These are phyloP conservation scores for Leccinum pseudoinsigne DNA, from an alignment of 1,284 basidiomycete genomes.

Conservation along the genomic window DNA sequence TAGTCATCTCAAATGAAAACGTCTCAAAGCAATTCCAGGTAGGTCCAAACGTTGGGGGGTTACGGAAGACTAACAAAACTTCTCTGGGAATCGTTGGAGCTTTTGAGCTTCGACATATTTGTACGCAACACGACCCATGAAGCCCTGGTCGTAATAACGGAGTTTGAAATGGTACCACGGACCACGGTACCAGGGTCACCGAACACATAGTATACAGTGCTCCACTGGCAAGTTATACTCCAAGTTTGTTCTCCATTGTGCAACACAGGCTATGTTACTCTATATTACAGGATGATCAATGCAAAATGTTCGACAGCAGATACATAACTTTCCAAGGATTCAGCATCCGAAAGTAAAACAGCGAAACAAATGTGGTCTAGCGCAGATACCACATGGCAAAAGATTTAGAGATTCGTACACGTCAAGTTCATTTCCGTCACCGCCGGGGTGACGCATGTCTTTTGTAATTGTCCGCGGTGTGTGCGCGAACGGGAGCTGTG, in stretches of 20 bases:
- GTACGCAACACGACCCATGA: constrained; percentile 12
- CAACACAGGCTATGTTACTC: constrained; percentile 1
- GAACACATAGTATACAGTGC: too few species aligned
- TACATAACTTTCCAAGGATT: constrained; percentile 6
- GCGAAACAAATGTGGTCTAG: constrained; percentile 11
- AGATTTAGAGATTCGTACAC: constrained; percentile 1
- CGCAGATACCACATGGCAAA: constrained; percentile 7
- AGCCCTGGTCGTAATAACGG: constrained; percentile 7
- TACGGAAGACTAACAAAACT: constrained; percentile 3
- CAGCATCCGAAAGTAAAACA: constrained; percentile 6
- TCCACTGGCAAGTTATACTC: not conserved
- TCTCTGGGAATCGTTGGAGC: constrained; percentile 21
- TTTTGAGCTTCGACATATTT: constrained; percentile 18
- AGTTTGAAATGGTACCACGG: constrained; percentile 12
- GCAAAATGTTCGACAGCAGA: constrained; percentile 10
- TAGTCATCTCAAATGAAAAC: constrained; percentile 43
- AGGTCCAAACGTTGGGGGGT: constrained; percentile 18
- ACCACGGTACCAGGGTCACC: too few species aligned
- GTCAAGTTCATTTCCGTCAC: constrained; percentile 31
- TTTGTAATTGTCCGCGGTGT: constrained; percentile 39
- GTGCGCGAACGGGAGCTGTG: constrained; percentile 36
- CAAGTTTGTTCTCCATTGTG: not conserved
- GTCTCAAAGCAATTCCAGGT: constrained; percentile 6
- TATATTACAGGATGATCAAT: constrained; percentile 20
- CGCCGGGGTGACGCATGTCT: constrained; percentile 48